A percentile compares a stretch with the other conserved stretches of the same genome.
phyloP scores from a whole-genome alignment of 495 filamentous ascomycete species.

The Annulohypoxylon stygium region DNA sequence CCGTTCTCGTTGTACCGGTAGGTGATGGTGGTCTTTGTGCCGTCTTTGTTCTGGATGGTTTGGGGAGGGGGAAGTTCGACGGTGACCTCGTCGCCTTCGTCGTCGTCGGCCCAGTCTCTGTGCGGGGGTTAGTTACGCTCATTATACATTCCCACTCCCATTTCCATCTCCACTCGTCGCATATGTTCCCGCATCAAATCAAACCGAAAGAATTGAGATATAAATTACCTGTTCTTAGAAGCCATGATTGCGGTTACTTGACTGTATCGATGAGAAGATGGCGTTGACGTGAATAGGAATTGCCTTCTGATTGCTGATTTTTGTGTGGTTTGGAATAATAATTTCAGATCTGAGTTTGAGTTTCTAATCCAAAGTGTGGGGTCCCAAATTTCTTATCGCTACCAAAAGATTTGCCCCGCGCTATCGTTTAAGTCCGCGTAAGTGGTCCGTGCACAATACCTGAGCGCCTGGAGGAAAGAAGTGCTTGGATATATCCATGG shows the following conservation, averaged over 20 bases:
- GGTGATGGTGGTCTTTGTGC: constrained; percentile 93
- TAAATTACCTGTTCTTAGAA: constrained; percentile 33
- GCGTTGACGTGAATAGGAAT: neutral
- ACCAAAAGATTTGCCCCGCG: constrained; percentile 42
- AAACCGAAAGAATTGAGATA: neutral
- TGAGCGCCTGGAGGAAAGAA: neutral
- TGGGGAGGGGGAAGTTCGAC: constrained; percentile 84
- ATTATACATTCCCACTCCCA: neutral
- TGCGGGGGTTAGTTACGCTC: constrained; percentile 34
- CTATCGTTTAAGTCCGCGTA: constrained; percentile 30
- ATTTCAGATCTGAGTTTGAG: constrained; percentile 42
- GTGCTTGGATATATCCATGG: neutral
- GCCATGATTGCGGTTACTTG: constrained; percentile 30
- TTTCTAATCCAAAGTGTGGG: constrained; percentile 46
- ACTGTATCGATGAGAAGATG: neutral
- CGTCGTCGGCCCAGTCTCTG: constrained; percentile 94
- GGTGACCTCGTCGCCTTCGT: constrained; percentile 86
- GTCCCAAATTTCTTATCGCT: constrained; percentile 46
- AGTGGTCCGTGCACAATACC: constrained; percentile 2
- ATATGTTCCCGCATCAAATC: neutral
- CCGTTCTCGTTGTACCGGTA: constrained; percentile 92
- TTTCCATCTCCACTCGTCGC: too few relatives aligned
- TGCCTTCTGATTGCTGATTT: constrained; percentile 35
- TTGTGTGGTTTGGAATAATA: constrained; percentile 39
- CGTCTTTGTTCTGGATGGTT: constrained; percentile 94